Base-by-base conservation (phyloP, 352 stramenopile genomes). In the Phytophthora rubi region DNA sequence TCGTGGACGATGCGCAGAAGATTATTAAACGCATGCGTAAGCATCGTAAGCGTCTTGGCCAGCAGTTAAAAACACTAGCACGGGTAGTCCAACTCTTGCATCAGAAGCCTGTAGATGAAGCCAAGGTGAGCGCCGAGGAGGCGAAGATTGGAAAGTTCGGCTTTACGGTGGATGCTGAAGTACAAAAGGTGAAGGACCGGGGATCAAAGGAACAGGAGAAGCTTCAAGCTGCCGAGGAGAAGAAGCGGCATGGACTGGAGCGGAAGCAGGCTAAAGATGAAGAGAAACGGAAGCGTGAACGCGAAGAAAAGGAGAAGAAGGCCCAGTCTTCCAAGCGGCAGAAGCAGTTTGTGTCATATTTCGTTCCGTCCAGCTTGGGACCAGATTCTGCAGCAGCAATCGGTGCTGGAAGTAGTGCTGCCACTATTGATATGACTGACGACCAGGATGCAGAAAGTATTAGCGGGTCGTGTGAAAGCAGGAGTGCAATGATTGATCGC, bases 141-240 rank as follows among this genome's bases (percentile, higher is more conserved):
- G 81, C 76, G 8, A 95, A 95, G 65, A 77, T 94, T 32, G 81
- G 81, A 42, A 92, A 91, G 58, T 95, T 97, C 35, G 81, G 89
- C 0, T 62, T 86, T 21, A 56, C 70, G 2, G 75, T 94, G 1
- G 89, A 93, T 62, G 69, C 79, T 8, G 89, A 96, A 55, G 49
- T 85, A 39, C 80, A 83, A 53, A 90, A 88, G 47, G 77, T 79
- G 2, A 80, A 81, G 16, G 80, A 92, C 3, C 75, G 76, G 2
- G 81, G 80, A 18, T 58, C 75, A 15, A 91, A 91, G 64, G 83
- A 93, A 57, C 70, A 89, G 8, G 83, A 94, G 37, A 90, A 86
- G 47, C 68, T 71, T 8, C 71, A 81, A 12, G 72, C 71, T 12
- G 65, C 70, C 0, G 85, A 93, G 37, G 77, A 91, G 35, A 90